These are phyloP conservation scores for Rhizopus sp. DNA, from an alignment of 371 early-diverging fungal genomes.

Conservation along the genomic window DNA sequence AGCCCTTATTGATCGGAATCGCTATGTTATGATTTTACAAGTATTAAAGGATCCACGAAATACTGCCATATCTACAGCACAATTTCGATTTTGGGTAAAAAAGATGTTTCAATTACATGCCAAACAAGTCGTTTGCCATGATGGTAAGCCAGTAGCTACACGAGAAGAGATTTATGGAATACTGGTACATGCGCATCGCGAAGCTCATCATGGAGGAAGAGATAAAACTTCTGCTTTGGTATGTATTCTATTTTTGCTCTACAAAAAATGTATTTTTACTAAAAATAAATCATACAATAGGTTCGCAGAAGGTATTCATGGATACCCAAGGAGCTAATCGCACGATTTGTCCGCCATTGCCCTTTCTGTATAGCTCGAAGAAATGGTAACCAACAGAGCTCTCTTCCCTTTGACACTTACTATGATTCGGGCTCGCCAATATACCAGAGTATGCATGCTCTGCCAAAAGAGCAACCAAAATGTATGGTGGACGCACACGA, in stretches of 20 bases:
- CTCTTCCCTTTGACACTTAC: conserved; percentile 26
- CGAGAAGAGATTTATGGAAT: conserved; percentile 60
- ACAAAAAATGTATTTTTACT: neutral
- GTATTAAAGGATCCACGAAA: conserved; percentile 61
- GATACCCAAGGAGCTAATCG: conserved; percentile 56
- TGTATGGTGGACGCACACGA: too few species aligned
- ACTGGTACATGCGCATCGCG: conserved; percentile 55
- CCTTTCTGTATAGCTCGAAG: conserved; percentile 52
- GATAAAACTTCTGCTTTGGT: conserved; percentile 68
- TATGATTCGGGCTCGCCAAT: conserved; percentile 39
- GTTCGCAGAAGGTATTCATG: conserved; percentile 47
- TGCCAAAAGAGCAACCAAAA: too few species aligned
- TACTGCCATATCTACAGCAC: conserved; percentile 62
- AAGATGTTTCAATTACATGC: conserved; percentile 13
- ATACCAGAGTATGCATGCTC: conserved; percentile 7
- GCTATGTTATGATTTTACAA: conserved; percentile 57
- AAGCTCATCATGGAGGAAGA: conserved; percentile 64
- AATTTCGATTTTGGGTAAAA: conserved; percentile 70
- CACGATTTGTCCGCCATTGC: conserved; percentile 53
- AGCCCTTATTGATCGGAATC: conserved; percentile 55
- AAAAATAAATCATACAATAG: conserved; percentile 4
- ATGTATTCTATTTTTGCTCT: conserved; percentile 9
- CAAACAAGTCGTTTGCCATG: conserved; percentile 45
- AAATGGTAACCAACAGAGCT: conserved; percentile 41
- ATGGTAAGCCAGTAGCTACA: conserved; percentile 60